A percentile compares a stretch with the other conserved stretches of the same genome.
Evolutionary conservation across 257 asterid species (phyloP).

Genomic region (Nicotiana undulata): DNA sequence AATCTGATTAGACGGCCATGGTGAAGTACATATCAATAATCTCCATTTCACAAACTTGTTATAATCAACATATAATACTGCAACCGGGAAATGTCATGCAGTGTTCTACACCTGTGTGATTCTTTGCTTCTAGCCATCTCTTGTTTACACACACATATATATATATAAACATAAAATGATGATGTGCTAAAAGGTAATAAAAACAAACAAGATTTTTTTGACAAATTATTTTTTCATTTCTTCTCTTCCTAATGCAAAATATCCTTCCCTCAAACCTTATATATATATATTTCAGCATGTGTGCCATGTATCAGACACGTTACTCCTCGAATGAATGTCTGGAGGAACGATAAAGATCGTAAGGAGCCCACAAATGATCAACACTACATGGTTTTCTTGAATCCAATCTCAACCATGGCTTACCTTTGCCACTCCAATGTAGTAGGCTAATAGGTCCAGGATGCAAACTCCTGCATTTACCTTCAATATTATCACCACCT

Average conservation of each 20-base stretch:
- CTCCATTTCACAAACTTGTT: neutral
- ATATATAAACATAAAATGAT: neutral
- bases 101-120: neutral
- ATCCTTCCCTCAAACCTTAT: neutral
- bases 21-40: neutral
- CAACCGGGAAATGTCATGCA: neutral
- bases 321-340: constrained; percentile 44
- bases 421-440: constrained; percentile 88
- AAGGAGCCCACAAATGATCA: constrained; percentile 76
- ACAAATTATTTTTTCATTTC: neutral
- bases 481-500: constrained; percentile 69
- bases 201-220: neutral
- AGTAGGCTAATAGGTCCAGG: constrained; percentile 70
- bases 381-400: constrained; percentile 59
- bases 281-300: neutral
- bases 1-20: neutral
- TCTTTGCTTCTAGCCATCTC: neutral
- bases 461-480: constrained; percentile 58
- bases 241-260: constrained; percentile 4
- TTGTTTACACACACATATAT: too few relatives aligned
- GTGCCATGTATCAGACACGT: neutral
- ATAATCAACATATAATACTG: neutral
- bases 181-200: neutral
- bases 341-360: constrained; percentile 50
- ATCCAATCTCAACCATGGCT: constrained; percentile 73